phyloP scores from a whole-genome alignment of 2,329 filamentous ascomycete species.

The Colletotrichum tamarilloi region DNA sequence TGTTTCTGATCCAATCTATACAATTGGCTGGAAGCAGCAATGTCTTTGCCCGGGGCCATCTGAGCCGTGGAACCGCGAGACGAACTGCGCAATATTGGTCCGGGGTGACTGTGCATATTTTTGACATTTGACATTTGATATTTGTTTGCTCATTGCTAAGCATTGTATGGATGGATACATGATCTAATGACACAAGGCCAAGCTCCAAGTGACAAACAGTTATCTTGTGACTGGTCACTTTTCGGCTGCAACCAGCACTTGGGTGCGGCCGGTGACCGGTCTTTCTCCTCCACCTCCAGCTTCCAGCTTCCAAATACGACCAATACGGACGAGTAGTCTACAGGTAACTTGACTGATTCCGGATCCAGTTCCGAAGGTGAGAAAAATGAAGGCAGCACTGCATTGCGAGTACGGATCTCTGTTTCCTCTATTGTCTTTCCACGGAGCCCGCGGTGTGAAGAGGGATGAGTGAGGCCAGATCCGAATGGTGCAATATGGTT shows the following conservation, averaged over 20 bases:
- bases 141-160: constrained; percentile 7
- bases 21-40: background rate
- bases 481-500: background rate
- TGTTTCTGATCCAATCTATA: background rate
- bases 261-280: background rate
- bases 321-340: background rate
- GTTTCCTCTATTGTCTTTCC: background rate
- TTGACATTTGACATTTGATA: constrained; percentile 2
- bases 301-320: background rate
- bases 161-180: background rate
- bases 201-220: constrained; percentile 13
- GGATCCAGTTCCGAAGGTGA: background rate
- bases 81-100: background rate
- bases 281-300: background rate
- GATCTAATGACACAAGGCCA: constrained; percentile 22
- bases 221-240: constrained; percentile 20
- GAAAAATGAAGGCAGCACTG: background rate
- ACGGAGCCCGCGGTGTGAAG: background rate
- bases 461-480: background rate
- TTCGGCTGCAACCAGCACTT: background rate
- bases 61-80: background rate
- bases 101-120: background rate
- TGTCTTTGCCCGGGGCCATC: background rate
- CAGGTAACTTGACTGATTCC: background rate
- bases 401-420: background rate